These are phyloP conservation scores for Citrus sinensis DNA, from an alignment of 345 rosid species.

Conservation along the genomic window DNA sequence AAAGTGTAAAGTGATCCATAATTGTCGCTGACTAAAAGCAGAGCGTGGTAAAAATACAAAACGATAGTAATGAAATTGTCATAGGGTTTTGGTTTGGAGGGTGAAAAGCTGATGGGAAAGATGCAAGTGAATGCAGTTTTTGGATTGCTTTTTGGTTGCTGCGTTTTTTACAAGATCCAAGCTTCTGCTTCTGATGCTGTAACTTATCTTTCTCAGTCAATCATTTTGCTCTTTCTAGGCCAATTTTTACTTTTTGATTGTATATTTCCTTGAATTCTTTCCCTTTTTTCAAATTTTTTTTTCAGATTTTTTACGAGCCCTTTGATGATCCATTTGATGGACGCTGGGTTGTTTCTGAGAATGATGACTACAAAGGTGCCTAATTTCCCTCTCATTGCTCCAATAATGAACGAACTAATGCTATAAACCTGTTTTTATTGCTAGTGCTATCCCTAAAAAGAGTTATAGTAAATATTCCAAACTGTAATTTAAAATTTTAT, in stretches of 20 bases:
- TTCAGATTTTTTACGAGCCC: constrained; percentile 31
- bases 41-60: not conserved
- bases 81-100: not conserved
- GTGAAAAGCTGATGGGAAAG: not conserved
- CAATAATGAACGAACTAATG: no score
- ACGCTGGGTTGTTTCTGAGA: constrained; percentile 30
- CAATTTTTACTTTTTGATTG: no score
- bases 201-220: not conserved
- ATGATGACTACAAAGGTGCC: constrained; percentile 26
- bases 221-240: no score
- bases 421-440: no score
- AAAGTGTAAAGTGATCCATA: not conserved
- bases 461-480: no score
- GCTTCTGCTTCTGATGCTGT: constrained; percentile 13
- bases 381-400: no score
- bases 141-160: constrained; percentile 8
- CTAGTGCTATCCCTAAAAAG: no score
- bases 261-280: no score
- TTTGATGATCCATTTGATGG: constrained; percentile 31
- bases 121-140: not conserved
- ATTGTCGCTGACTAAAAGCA: not conserved
- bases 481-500: no score
- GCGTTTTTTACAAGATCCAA: constrained; percentile 13
- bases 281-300: not conserved
- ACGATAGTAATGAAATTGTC: not conserved